phyloP scores from a whole-genome alignment of 768 basidiomycete genomes.

The Podaxis carcinomalis region DNA sequence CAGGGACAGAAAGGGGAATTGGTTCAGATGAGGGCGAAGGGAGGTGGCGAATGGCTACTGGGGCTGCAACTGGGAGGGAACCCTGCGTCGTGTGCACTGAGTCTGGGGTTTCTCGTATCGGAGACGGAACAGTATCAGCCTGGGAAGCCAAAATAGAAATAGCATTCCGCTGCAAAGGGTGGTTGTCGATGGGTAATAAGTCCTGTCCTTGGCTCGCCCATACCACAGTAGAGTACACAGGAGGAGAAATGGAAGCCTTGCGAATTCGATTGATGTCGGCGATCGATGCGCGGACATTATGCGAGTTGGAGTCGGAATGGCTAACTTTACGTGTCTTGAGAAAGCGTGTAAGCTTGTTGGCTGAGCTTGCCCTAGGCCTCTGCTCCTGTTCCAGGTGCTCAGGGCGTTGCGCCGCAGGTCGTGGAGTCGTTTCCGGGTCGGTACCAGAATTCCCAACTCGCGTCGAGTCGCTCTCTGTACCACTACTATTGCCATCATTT shows the following conservation, averaged over 20 bases:
- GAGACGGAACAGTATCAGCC: background rate
- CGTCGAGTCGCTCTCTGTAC: conserved; percentile 15
- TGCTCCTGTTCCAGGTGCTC: background rate
- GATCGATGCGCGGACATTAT: background rate
- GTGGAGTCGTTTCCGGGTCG: conserved; percentile 5
- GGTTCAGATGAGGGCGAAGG: background rate
- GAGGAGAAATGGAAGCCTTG: conserved; percentile 22
- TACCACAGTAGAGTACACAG: conserved; percentile 17
- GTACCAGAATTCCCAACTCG: conserved; percentile 1
- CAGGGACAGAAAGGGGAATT: background rate
- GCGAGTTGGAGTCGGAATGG: conserved; percentile 1
- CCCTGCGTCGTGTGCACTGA: background rate
- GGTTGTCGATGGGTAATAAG: conserved; percentile 12
- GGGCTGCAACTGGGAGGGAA: background rate
- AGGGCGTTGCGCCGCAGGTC: conserved; percentile 4
- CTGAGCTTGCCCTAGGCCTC: conserved; percentile 1
- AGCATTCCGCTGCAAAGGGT: conserved; percentile 11
- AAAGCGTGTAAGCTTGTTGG: conserved; percentile 14
- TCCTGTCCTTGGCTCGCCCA: conserved; percentile 13
- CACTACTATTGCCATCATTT: conserved; percentile 9
- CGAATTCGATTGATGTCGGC: conserved; percentile 13
- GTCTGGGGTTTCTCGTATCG: background rate
- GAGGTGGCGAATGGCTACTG: background rate
- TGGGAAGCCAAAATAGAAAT: background rate
- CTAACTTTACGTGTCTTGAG: conserved; percentile 9